Evolutionary conservation across 192 early-diverging fungal species (phyloP).

Genomic region (Backusella westeae): DNA sequence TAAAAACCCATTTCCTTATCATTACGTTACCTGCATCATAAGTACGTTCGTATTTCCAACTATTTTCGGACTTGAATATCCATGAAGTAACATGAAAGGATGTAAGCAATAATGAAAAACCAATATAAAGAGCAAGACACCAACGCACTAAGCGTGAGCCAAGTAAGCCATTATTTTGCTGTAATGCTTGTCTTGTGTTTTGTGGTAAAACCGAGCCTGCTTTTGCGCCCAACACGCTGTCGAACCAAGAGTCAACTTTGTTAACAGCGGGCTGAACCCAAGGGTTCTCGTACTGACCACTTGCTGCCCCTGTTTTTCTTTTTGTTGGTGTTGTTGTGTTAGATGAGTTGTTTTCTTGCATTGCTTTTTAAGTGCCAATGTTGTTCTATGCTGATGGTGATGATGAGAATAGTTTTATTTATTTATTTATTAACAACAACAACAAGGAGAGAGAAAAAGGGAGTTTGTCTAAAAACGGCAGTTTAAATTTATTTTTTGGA

Average conservation of each 20-base stretch:
- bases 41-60: constrained; percentile 14
- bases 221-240: not conserved
- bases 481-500: not conserved
- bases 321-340: not conserved
- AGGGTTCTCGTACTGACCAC: not conserved
- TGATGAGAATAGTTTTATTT: not conserved
- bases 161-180: not conserved
- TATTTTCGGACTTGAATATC: not conserved
- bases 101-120: not conserved
- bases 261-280: not conserved
- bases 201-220: not conserved
- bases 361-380: not conserved
- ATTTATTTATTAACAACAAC: not conserved
- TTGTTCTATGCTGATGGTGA: not conserved
- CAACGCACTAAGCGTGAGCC: not conserved
- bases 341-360: not conserved
- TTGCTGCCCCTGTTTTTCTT: not conserved
- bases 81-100: not conserved
- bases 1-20: not conserved
- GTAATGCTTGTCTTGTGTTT: not conserved
- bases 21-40: constrained; percentile 27
- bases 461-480: not conserved
- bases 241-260: constrained; percentile 1
- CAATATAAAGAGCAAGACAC: not conserved
- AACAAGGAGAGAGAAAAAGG: not conserved